phyloP scores from a whole-genome alignment of 345 rosid species.

The Salix caprea region DNA sequence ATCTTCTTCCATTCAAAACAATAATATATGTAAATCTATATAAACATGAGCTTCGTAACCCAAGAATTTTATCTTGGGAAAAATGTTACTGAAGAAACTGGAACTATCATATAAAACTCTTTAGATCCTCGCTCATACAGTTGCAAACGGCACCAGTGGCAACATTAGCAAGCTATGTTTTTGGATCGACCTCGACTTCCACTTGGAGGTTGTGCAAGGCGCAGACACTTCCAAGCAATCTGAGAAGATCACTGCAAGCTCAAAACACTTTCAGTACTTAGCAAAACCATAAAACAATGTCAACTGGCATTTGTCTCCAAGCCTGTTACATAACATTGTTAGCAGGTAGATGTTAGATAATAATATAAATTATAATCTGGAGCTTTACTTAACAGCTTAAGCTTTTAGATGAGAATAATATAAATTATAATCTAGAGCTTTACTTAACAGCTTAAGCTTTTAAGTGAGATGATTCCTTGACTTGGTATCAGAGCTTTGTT shows the following conservation, averaged over 20 bases:
- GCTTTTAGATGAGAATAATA: too few relatives aligned
- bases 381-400: too few relatives aligned
- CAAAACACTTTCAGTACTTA: neutral
- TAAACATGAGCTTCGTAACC: neutral
- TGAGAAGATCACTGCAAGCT: neutral
- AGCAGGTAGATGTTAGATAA: too few relatives aligned
- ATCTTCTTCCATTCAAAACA: neutral
- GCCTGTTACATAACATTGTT: too few relatives aligned
- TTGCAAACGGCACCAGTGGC: neutral
- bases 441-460: too few relatives aligned
- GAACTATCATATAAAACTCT: neutral
- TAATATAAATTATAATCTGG: too few relatives aligned
- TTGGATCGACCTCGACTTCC: neutral
- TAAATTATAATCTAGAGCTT: too few relatives aligned
- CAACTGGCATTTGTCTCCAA: too few relatives aligned
- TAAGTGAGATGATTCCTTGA: too few relatives aligned
- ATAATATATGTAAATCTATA: neutral
- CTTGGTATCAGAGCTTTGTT: too few relatives aligned
- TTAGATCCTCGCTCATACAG: neutral
- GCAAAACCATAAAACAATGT: neutral
- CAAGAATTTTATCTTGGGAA: neutral
- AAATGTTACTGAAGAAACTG: neutral
- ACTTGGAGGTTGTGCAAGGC: neutral
- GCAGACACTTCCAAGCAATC: neutral
- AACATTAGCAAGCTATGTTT: neutral